Evolutionary conservation across 2,329 filamentous ascomycete species (phyloP).

Genomic region (Penicillium sp.): DNA sequence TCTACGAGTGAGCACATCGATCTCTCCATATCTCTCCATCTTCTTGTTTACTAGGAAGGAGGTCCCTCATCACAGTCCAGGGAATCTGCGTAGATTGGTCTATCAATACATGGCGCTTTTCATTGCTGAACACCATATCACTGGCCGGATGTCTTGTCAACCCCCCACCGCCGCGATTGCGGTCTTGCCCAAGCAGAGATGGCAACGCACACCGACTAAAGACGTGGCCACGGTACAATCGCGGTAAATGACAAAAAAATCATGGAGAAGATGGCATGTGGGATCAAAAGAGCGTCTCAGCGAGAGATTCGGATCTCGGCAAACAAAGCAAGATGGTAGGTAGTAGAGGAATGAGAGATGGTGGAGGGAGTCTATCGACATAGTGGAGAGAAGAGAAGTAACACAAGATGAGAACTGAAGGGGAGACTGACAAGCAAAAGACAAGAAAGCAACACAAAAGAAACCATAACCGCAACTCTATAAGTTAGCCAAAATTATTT

Average conservation of each 20-base stretch:
- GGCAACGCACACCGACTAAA: constrained; percentile 1
- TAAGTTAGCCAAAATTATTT: constrained; percentile 9
- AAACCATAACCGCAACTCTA: constrained; percentile 14
- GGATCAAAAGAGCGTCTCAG: too few species aligned
- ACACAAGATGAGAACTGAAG: constrained; percentile 17
- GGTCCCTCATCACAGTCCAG: background rate
- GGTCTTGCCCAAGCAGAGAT: constrained; percentile 5
- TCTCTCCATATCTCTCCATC: too few species aligned
- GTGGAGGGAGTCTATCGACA: constrained; percentile 23
- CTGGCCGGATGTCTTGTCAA: background rate
- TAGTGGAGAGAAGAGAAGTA: constrained; percentile 18
- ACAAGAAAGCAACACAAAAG: constrained; percentile 5
- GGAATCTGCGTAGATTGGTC: constrained; percentile 1
- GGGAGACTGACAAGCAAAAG: constrained; percentile 13
- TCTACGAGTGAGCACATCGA: too few species aligned
- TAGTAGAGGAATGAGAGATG: constrained; percentile 7
- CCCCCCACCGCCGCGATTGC: background rate
- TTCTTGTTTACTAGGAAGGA: too few species aligned
- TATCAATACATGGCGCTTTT: constrained; percentile 16
- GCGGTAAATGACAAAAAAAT: too few species aligned
- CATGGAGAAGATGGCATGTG: too few species aligned
- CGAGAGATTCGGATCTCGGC: background rate
- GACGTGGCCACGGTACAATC: too few species aligned
- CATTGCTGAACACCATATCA: constrained; percentile 6
- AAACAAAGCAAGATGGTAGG: constrained; percentile 11